phyloP scores from a whole-genome alignment of 2,329 filamentous ascomycete species.

The Ophiostoma sp. region DNA sequence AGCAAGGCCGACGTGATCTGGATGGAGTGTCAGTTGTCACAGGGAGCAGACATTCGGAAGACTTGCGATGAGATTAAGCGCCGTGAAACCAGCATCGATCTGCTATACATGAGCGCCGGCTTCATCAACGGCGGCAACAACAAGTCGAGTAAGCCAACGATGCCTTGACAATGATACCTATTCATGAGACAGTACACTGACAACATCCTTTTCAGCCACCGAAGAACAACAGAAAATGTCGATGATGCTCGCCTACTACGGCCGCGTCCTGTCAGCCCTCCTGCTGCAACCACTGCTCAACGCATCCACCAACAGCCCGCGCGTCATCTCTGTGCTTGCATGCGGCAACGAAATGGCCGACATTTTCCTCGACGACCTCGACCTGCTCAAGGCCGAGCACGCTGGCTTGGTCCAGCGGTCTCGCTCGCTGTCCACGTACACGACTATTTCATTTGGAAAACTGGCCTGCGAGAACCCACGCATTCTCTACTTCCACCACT shows the following conservation, averaged over 20 bases:
- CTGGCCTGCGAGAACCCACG: conserved; percentile 11
- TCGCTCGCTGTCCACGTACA: conserved; percentile 7
- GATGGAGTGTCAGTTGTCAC: conserved; percentile 16
- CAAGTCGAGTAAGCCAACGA: not conserved
- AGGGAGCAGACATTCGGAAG: not conserved
- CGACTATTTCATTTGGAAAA: conserved; percentile 1
- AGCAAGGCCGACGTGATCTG: conserved; percentile 11
- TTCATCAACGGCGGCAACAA: conserved; percentile 1
- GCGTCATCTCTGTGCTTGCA: conserved; percentile 14
- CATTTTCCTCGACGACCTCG: conserved; percentile 18
- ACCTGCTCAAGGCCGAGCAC: conserved; percentile 14
- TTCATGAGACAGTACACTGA: not conserved
- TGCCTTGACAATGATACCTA: not conserved
- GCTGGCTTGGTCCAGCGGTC: not conserved
- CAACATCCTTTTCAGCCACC: not conserved
- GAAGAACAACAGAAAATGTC: not conserved
- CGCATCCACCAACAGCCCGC: conserved; percentile 15
- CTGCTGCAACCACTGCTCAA: conserved; percentile 14
- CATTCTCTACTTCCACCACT: conserved; percentile 18
- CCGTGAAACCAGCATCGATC: conserved; percentile 8
- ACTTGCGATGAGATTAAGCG: conserved; percentile 4
- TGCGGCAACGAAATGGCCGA: conserved; percentile 11
- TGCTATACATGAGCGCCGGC: conserved; percentile 19
- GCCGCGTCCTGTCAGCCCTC: not conserved
- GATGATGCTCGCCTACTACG: conserved; percentile 13